phyloP scores from a whole-genome alignment of 306 rosid species.

The Ziziphus jujuba region DNA sequence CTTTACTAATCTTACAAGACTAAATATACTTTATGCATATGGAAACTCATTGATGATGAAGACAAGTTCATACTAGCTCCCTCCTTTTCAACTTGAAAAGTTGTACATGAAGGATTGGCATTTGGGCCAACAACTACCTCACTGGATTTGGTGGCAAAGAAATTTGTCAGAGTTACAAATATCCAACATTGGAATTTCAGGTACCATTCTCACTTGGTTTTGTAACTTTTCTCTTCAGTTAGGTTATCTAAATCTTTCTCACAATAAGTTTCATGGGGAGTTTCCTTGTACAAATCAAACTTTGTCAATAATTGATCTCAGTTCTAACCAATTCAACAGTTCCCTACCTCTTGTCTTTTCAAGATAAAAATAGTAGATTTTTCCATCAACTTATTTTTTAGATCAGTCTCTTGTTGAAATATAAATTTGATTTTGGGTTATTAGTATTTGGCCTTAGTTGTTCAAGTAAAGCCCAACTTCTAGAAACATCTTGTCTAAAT shows the following conservation, averaged over 20 bases:
- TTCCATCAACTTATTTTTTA: too few species aligned
- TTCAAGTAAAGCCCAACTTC: too few species aligned
- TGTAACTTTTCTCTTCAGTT: not conserved
- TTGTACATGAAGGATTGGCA: slow-evolving; percentile 20
- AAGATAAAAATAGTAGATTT: too few species aligned
- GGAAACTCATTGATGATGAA: slow-evolving; percentile 2
- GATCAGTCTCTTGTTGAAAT: too few species aligned
- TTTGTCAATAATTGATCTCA: too few species aligned
- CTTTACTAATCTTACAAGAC: slow-evolving; percentile 6
- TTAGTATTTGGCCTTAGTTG: too few species aligned
- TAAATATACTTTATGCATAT: not conserved
- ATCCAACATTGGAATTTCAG: slow-evolving; percentile 29
- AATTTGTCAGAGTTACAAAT: slow-evolving; percentile 3
- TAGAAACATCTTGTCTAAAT: too few species aligned
- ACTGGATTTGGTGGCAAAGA: slow-evolving; percentile 33
- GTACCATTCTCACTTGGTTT: slow-evolving; percentile 31
- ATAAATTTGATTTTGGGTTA: too few species aligned
- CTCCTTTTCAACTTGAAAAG: slow-evolving; percentile 27
- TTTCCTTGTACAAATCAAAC: not conserved
- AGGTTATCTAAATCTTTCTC: too few species aligned
- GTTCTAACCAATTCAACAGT: too few species aligned
- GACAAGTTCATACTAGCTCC: slow-evolving; percentile 14
- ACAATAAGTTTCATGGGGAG: slow-evolving; percentile 34
- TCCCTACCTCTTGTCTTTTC: too few species aligned
- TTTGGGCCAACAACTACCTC: slow-evolving; percentile 34